These are phyloP conservation scores for Coemansia sp. DNA, from an alignment of 192 early-diverging fungal genomes.

Conservation along the genomic window DNA sequence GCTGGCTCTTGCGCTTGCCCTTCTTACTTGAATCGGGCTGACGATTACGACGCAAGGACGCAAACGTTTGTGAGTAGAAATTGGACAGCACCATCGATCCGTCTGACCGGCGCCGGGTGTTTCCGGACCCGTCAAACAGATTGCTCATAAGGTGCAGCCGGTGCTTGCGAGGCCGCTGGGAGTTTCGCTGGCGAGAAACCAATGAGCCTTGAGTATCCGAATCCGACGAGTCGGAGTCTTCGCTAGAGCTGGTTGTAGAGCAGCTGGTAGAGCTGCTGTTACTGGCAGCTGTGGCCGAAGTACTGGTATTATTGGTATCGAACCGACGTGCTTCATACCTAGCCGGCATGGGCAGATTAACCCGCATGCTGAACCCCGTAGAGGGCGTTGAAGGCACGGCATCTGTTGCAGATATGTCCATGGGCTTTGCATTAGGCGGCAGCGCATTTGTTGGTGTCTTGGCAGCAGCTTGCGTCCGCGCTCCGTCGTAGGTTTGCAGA, in stretches of 20 bases:
- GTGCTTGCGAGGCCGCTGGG: no score
- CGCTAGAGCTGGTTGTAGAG: no score
- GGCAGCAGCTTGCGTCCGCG: not conserved
- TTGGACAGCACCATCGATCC: constrained; percentile 38
- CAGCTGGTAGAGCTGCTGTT: no score
- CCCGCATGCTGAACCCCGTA: constrained; percentile 40
- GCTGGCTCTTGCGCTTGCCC: constrained; percentile 8
- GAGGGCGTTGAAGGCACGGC: not conserved
- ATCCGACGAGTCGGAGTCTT: no score
- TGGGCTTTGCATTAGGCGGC: constrained; percentile 5
- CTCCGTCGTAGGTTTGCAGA: constrained; percentile 47
- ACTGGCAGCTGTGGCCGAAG: no score
- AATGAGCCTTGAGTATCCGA: no score
- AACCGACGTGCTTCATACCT: constrained; percentile 31
- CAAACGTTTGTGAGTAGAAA: constrained; percentile 13
- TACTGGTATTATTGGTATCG: no score
- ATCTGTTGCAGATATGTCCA: not conserved
- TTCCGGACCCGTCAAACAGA: no score
- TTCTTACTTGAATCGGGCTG: no score
- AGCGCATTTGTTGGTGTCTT: not conserved
- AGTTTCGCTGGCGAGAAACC: no score
- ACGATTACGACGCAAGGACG: no score
- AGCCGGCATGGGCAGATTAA: constrained; percentile 48
- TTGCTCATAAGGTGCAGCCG: no score
- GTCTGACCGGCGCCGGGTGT: constrained; percentile 36